Conservation (phyloP, 176 grass and related monocot genomes). For the Urochloa ruziziensis region DNA sequence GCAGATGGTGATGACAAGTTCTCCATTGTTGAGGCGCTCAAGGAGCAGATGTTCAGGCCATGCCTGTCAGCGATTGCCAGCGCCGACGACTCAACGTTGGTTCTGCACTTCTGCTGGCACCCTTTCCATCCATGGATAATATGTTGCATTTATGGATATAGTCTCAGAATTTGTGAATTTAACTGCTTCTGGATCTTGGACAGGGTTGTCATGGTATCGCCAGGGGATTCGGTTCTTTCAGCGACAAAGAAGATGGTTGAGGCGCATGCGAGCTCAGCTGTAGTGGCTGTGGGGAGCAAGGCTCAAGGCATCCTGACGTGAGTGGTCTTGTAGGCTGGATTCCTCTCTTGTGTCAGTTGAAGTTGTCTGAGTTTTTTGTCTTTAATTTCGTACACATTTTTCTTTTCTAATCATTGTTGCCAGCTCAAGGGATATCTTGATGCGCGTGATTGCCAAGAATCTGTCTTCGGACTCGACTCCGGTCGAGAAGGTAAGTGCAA, state of each 20-base stretch:
- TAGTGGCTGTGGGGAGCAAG: slow-evolving; percentile 56
- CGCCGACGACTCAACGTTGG: slow-evolving; percentile 59
- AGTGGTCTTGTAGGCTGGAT: background rate
- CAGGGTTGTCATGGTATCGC: slow-evolving; percentile 61
- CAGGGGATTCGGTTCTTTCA: slow-evolving; percentile 56
- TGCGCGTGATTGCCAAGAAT: slow-evolving; percentile 64
- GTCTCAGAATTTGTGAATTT: background rate
- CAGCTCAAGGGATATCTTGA: slow-evolving; percentile 85
- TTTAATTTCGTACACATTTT: background rate
- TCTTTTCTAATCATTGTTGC: background rate
- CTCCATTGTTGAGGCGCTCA: slow-evolving; percentile 44
- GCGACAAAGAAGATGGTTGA: slow-evolving; percentile 76
- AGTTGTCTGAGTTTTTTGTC: background rate
- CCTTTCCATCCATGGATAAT: background rate
- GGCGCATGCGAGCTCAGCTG: slow-evolving; percentile 52
- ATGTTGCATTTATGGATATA: too few relatives aligned
- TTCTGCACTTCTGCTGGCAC: background rate
- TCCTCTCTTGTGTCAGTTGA: too few relatives aligned
- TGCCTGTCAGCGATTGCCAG: slow-evolving; percentile 52
- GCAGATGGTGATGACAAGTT: slow-evolving; percentile 56
- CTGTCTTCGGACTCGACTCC: slow-evolving; percentile 47
- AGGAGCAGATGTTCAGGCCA: slow-evolving; percentile 67
- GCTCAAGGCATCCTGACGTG: slow-evolving; percentile 80
- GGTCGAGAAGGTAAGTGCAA: slow-evolving; percentile 46
- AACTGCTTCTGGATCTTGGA: background rate